Evolutionary conservation across 108 stramenopile species (phyloP).

Genomic region (Skeletonema marinoi): DNA sequence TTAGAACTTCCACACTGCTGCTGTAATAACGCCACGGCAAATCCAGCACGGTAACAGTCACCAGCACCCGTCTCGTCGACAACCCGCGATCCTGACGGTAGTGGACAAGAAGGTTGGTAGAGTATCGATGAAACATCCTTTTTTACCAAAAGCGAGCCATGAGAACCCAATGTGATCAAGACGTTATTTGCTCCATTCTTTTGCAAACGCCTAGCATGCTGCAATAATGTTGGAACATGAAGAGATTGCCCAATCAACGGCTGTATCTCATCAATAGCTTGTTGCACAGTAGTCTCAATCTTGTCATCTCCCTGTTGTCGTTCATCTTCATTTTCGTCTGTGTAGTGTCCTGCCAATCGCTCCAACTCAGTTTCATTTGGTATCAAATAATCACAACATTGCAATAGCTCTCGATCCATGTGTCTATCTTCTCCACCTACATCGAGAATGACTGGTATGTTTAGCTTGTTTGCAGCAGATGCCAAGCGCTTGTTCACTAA

Average conservation of each 20-base stretch:
- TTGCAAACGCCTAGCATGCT: constrained; percentile 33
- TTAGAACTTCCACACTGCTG: constrained; percentile 32
- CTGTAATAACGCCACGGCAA: constrained; percentile 72
- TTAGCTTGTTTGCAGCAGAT: constrained; percentile 27
- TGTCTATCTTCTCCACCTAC: constrained; percentile 77
- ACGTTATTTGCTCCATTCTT: constrained; percentile 65
- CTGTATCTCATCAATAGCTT: constrained; percentile 33
- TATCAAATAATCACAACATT: constrained; percentile 66
- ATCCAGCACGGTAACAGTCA: constrained; percentile 84
- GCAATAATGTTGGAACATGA: constrained; percentile 6
- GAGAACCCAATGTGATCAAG: constrained; percentile 66
- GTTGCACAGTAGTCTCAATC: constrained; percentile 1
- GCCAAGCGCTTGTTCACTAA: constrained; percentile 71
- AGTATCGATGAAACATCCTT: constrained; percentile 6
- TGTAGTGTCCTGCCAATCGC: constrained; percentile 52
- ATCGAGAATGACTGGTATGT: constrained; percentile 70
- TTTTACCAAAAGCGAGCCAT: constrained; percentile 57
- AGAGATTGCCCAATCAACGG: constrained; percentile 18
- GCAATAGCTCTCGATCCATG: constrained; percentile 56
- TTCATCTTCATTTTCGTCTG: constrained; percentile 1
- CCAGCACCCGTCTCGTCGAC: constrained; percentile 88
- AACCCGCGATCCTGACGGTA: constrained; percentile 40
- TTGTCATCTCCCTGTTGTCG: constrained; percentile 17
- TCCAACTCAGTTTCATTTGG: constrained; percentile 81
- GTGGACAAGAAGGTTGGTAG: constrained; percentile 45